Evolutionary conservation across 2,329 filamentous ascomycete species (phyloP).

Genomic region (Chaetoscypha palmicola): DNA sequence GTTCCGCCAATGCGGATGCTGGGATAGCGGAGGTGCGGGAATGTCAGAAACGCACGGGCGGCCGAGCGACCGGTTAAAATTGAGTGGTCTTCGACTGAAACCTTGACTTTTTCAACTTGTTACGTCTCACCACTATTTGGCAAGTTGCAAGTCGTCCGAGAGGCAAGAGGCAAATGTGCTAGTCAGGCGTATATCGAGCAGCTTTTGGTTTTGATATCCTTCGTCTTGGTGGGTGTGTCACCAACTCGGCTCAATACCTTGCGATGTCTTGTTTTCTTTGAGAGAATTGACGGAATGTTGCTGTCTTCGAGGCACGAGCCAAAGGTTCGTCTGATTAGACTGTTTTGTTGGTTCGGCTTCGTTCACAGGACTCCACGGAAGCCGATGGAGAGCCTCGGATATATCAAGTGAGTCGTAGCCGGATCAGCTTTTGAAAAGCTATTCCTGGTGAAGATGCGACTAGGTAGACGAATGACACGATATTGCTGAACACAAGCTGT

Average conservation of each 20-base stretch:
- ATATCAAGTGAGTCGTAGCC: too few relatives aligned
- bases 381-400: too few relatives aligned
- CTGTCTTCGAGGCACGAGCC: constrained; percentile 28
- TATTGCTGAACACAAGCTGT: too few relatives aligned
- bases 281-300: constrained; percentile 19
- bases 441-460: too few relatives aligned
- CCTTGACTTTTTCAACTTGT: constrained; percentile 10
- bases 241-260: constrained; percentile 1
- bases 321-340: constrained; percentile 28
- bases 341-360: constrained; percentile 14
- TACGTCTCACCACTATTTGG: constrained; percentile 5
- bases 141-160: neutral
- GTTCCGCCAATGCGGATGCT: constrained; percentile 27
- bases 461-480: too few relatives aligned
- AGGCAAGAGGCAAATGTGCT: neutral
- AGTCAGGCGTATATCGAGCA: neutral
- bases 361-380: too few relatives aligned
- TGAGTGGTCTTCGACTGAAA: constrained; percentile 15
- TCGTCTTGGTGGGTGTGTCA: constrained; percentile 6
- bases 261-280: constrained; percentile 10
- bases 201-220: neutral
- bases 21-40: constrained; percentile 21
- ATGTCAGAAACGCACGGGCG: constrained; percentile 26
- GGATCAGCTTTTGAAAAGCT: too few relatives aligned
- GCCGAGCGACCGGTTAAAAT: constrained; percentile 22